Evolutionary conservation across 306 rosid species (phyloP).

Genomic region (Lathyrus oleraceus): DNA sequence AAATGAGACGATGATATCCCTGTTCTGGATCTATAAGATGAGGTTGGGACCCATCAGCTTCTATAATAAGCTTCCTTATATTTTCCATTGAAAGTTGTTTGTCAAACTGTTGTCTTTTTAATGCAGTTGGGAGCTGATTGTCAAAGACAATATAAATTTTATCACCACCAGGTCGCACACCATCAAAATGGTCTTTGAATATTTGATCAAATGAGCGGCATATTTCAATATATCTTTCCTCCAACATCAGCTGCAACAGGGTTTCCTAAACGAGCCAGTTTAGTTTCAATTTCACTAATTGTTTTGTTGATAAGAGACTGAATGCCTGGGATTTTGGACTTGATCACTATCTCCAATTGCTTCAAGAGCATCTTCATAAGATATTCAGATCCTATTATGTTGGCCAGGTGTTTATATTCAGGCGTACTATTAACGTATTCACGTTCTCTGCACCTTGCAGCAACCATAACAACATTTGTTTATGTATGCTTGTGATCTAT

Average conservation of each 20-base stretch:
- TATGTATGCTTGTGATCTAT: constrained; percentile 87
- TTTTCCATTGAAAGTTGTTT: constrained; percentile 94
- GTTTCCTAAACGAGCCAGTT: constrained; percentile 80
- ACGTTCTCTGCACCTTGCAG: constrained; percentile 92
- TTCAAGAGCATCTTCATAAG: constrained; percentile 87
- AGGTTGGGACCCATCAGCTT: constrained; percentile 98
- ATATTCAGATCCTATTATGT: constrained; percentile 92
- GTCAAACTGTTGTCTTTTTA: constrained; percentile 86
- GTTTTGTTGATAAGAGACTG: constrained; percentile 92
- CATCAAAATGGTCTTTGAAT: constrained; percentile 96
- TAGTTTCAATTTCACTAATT: constrained; percentile 72
- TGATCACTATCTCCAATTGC: constrained; percentile 94
- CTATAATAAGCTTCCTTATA: constrained; percentile 80
- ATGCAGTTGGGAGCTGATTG: constrained; percentile 94
- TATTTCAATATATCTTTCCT: constrained; percentile 93
- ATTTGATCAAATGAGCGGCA: constrained; percentile 83
- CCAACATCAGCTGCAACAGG: constrained; percentile 88
- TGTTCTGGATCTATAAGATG: constrained; percentile 97
- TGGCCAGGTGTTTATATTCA: constrained; percentile 82
- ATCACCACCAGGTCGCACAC: constrained; percentile 97
- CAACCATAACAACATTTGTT: constrained; percentile 97
- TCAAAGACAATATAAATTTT: constrained; percentile 83
- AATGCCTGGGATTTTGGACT: constrained; percentile 91
- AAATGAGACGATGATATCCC: constrained; percentile 90
- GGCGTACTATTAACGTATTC: constrained; percentile 74